Percentiles rank a stretch among this genome's conserved stretches.
Conservation (phyloP, 2,329 filamentous ascomycete species). For the Ophiostoma quercus region DNA sequence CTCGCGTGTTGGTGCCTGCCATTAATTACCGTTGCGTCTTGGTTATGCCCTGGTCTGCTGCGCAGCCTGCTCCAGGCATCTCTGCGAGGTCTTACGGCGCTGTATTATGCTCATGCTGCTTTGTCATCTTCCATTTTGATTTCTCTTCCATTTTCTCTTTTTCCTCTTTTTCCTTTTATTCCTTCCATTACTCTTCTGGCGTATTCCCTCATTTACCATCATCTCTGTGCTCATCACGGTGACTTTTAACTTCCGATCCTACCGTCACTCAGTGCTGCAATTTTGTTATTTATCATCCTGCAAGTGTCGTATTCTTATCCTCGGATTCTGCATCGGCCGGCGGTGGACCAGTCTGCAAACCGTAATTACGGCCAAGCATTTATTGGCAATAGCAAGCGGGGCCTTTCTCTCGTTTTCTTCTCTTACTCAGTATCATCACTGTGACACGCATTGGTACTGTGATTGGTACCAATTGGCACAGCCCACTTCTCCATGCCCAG, state of each 20-base stretch:
- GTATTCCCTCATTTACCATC: background rate
- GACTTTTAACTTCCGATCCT: constrained; percentile 3
- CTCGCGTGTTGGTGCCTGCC: background rate
- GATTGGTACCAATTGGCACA: background rate
- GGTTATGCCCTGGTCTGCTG: background rate
- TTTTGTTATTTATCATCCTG: background rate
- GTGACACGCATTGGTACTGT: background rate
- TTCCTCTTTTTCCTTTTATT: background rate
- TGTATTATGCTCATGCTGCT: constrained; percentile 4
- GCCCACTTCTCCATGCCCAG: constrained; percentile 1
- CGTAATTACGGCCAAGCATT: constrained; percentile 21
- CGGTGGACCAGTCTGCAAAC: background rate
- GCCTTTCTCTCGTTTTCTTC: background rate
- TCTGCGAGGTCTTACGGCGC: background rate
- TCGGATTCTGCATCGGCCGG: constrained; percentile 5
- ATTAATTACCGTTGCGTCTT: constrained; percentile 7
- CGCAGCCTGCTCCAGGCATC: background rate
- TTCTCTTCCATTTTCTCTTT: no score
- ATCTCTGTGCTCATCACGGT: background rate
- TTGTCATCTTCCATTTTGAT: background rate
- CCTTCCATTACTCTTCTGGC: background rate
- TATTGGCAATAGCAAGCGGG: constrained; percentile 18
- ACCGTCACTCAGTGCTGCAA: background rate
- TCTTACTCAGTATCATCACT: background rate
- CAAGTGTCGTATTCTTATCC: constrained; percentile 12